These are phyloP conservation scores for Teunomyces aglyptinius DNA, from an alignment of 805 yeast genomes.

Conservation along the genomic window DNA sequence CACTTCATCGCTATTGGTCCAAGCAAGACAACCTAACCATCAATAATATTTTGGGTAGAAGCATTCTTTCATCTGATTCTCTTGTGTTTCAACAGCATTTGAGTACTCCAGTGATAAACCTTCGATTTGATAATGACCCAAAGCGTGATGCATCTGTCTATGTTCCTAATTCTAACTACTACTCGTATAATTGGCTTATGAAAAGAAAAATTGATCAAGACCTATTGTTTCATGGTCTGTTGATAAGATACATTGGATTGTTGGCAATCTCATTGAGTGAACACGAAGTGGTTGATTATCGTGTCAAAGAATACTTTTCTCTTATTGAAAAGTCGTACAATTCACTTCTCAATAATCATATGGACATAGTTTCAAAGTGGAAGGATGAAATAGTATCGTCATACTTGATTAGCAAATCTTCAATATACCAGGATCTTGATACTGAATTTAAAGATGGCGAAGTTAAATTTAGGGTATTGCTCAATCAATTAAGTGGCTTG, in stretches of 20 bases:
- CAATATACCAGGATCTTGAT: conserved; percentile 20
- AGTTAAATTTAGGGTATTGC: conserved; percentile 13
- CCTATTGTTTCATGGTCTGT: conserved; percentile 31
- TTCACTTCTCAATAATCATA: conserved; percentile 14
- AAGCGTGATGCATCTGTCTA: conserved; percentile 26
- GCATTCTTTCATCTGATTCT: conserved; percentile 22
- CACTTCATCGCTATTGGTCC: conserved; percentile 35
- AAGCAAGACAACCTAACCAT: conserved; percentile 31
- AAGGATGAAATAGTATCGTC: conserved; percentile 13
- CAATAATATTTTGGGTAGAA: conserved; percentile 30
- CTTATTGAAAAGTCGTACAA: conserved; percentile 16
- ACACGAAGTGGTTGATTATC: conserved; percentile 36
- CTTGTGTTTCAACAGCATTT: conserved; percentile 31
- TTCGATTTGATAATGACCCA: conserved; percentile 32
- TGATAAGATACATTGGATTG: conserved; percentile 37
- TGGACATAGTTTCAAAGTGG: conserved; percentile 20
- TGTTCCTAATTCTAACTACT: conserved; percentile 35
- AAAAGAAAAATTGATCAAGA: conserved; percentile 25
- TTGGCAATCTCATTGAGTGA: conserved; percentile 36
- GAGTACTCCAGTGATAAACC: conserved; percentile 30
- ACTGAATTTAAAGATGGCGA: conserved; percentile 3
- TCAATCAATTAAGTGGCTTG: conserved; percentile 10
- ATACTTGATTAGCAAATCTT: conserved; percentile 17
- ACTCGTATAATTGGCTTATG: conserved; percentile 31
- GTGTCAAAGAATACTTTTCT: conserved; percentile 20